Base-by-base conservation (phyloP, 805 yeast species). In the Kodamaea fukazawae region DNA sequence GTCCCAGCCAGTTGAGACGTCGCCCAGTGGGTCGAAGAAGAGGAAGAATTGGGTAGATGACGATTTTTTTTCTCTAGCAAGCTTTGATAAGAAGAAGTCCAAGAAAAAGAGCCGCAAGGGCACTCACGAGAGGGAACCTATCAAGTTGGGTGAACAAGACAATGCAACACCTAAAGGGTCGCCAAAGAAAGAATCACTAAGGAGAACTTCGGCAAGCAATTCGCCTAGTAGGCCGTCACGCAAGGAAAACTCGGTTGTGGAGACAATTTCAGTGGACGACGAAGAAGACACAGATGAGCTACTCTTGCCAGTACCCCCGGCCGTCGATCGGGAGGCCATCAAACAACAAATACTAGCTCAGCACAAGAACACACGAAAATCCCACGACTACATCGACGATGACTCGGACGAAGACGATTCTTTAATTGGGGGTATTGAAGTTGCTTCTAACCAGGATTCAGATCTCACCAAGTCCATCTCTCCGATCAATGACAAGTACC, bases 41-140 rank as follows among this genome's bases (percentile, higher is more conserved):
- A 47, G 41, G 33, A 32, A 47, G 23, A 29, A 12, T 20, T 27
- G 36, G 32, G 15, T 47, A 4, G 49, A 45, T 27, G 51, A 47
- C 23, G 51, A 47, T 28, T 47, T 47, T 43, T 47, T 47, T 34
- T 45, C 51, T 5, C 38, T 47, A 17, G 35, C 45, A n/a, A 32
- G 44, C 9, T 38, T 37, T 15, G 29, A 28, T 5, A 40, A 41
- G 15, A 40, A 36, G 40, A 43, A 41, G 30, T 32, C 30, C 17
- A 33, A 29, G 26, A 47, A 42, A 42, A 20, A 27, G 8, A 36
- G 38, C 18, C 27, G 31, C 25, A 37, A 28, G 30, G 7, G 12
- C 13, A 10, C 15, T 3, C 23, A 20, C 8, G 23, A 20, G 23
- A 20, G 8, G 23, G 23, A 20, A 20, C 23, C 23, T 20, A 20